Base-by-base conservation (phyloP, 257 asterid genomes). In the Solanum virginianum region DNA sequence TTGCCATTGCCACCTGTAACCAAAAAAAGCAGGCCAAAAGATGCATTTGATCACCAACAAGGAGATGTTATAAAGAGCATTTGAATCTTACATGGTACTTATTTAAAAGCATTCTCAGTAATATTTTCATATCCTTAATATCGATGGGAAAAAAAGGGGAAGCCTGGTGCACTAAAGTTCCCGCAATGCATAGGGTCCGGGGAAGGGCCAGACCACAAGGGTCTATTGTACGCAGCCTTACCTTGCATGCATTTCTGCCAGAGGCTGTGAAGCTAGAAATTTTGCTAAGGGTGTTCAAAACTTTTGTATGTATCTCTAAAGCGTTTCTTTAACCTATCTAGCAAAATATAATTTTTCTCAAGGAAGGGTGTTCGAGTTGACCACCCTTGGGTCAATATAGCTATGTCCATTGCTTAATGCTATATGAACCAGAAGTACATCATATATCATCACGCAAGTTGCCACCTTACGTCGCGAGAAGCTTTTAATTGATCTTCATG, bases 391-490 rank as follows among this genome's bases (percentile, higher is more conserved):
- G 2, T 60, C 16, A 60, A 60, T 60, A 7, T 60, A n/a, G 68
- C 32, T 60, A n/a, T n/a, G 32, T 32, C 68, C 68, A n/a, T 29
- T 10, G 8, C 55, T 81, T 81, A 62, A n/a, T 81, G 68, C 10
- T 51, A 22, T 56, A 81, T 43, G 15, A 82, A 82, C 26, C 22
- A 43, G 47, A 69, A 69, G 71, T 53, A 79, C 82, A 85, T 83
- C 39, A 36, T 59, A 83, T 81, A 10, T 84, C 90, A 88, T 45
- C 24, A 82, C 79, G 24, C 79, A 63, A 84, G 84, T 86, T 91
- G 96, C 91, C 92, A 92, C 97, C 97, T 94, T 95, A 96, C 99
- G 91, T 96, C 98, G 90, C 99, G 97, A 90, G 98, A 94, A 90
- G 97, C 97, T 89, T 95, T 95, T 86, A 96, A 89, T 90, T 91